Conservation (phyloP, 2,329 filamentous ascomycete species). For the Aureobasidium sp. region DNA sequence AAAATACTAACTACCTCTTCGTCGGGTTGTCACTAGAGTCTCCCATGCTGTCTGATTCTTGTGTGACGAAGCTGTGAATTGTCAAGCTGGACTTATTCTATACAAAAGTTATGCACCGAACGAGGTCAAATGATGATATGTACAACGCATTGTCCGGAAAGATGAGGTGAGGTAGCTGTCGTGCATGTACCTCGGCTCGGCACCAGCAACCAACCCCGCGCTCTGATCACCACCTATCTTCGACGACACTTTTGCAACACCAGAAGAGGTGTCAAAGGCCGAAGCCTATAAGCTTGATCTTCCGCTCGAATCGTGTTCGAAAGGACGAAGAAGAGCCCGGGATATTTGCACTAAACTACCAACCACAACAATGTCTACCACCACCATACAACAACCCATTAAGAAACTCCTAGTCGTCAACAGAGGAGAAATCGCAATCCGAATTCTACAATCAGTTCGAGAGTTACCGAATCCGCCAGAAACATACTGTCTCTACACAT, state of each 20-base stretch:
- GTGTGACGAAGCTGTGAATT: background rate
- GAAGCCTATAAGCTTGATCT: too few relatives aligned
- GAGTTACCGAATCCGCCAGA: slow-evolving; percentile 37
- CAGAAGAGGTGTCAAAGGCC: too few relatives aligned
- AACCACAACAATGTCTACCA: background rate
- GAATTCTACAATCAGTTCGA: slow-evolving; percentile 53
- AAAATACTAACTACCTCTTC: background rate
- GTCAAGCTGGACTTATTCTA: background rate
- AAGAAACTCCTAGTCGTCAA: slow-evolving; percentile 48
- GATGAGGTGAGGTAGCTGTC: background rate
- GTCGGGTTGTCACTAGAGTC: background rate
- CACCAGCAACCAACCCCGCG: background rate
- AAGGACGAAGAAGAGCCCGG: background rate
- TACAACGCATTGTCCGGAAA: too few relatives aligned
- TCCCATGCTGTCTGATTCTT: background rate
- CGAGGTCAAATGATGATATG: background rate
- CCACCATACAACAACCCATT: slow-evolving; percentile 26
- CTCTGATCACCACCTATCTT: background rate
- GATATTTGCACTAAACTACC: too few relatives aligned
- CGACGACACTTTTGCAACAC: background rate
- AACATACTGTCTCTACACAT: slow-evolving; percentile 26
- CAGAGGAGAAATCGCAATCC: slow-evolving; percentile 58
- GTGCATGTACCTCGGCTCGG: background rate
- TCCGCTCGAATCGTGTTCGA: background rate
- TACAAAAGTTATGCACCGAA: background rate